Conservation (phyloP, 345 rosid species). For the Camelina sativa region DNA sequence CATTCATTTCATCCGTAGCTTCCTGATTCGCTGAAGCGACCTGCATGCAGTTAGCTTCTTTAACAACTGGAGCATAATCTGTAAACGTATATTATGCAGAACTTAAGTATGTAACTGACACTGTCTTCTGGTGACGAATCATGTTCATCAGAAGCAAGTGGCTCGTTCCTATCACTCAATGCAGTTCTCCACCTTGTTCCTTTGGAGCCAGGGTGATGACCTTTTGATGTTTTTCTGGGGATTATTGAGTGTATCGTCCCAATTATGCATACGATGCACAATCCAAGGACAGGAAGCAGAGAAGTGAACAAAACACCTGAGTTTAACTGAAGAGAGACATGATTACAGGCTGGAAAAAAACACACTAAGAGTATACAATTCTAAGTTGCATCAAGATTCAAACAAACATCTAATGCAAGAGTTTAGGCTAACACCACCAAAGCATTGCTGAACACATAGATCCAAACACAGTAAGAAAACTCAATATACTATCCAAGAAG, state of each 20-base stretch:
- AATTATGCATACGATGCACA: conserved; percentile 36
- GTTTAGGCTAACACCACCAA: not conserved
- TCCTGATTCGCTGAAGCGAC: conserved; percentile 16
- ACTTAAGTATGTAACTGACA: conserved; percentile 18
- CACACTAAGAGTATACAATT: not conserved
- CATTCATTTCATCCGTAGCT: conserved; percentile 4
- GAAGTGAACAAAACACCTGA: conserved; percentile 33
- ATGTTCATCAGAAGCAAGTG: conserved; percentile 33
- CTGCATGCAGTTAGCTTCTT: conserved; percentile 24
- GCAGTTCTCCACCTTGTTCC: conserved; percentile 40
- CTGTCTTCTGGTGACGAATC: conserved; percentile 12
- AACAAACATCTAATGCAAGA: not conserved
- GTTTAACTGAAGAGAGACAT: conserved; percentile 35
- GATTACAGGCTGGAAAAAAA: conserved; percentile 10
- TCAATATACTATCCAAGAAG: not conserved
- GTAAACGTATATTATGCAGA: not conserved
- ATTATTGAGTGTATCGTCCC: conserved; percentile 23
- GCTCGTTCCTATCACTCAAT: conserved; percentile 31
- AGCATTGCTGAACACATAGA: not conserved
- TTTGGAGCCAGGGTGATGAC: conserved; percentile 30
- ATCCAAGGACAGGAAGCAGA: conserved; percentile 38
- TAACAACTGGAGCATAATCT: not conserved
- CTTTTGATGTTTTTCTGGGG: conserved; percentile 8
- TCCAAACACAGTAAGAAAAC: not conserved
- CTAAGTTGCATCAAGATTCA: conserved; percentile 1